Evolutionary conservation across 805 yeast genomes (phyloP), one percentile per base, ranked within the genome.

Genomic region (Yamadazyma endophytica): DNA sequence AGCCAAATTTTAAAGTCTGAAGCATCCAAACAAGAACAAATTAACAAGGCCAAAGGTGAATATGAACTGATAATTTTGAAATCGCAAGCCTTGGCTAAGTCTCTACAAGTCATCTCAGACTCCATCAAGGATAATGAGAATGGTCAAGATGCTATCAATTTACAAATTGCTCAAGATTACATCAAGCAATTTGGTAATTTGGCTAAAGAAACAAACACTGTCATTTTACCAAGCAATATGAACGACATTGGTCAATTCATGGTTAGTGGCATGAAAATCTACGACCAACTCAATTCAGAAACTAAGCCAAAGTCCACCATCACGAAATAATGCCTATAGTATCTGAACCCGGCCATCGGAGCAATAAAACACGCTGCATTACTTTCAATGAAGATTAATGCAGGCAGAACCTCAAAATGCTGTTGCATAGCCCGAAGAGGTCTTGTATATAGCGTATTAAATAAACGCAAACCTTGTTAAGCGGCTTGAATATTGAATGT

Each of bases 131-230:
- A 70, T 32, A 76, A 85, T 19, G 78, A 82, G 5, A 82, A 82
- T 36, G 89, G 92, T 26, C 60, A 59, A 35, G 83, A 82, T 28
- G 95, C 94, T 7, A 87, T 85, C 21, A 64, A 81, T 13, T 68
- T 86, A 41, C 87, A 80, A 54, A 78, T 85, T 25, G 95, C 95
- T 11, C 89, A 82, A 51, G 82, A 80, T 50, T 85, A 85, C 54
- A 83, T 85, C 39, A 82, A 78, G 32, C 85, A 90, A 19, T 85
- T 86, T 52, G 81, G 82, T 29, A 79, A 84, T 46, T 66, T 85
- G 47, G 95, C 95, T 16, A 84, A 85, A 63, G 90, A 83, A 54
- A 61, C 81, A 19, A 85, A 82, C 49, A 82, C 92, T 1, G 70
- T 86, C 12, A 79, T 85, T 21, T 69, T 85, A 16, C 95, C 95